Percentiles rank a stretch among this genome's conserved stretches.
These are phyloP conservation scores for Sequoiadendron giganteum DNA, from an alignment of 75 land plant species.

Conservation along the genomic window DNA sequence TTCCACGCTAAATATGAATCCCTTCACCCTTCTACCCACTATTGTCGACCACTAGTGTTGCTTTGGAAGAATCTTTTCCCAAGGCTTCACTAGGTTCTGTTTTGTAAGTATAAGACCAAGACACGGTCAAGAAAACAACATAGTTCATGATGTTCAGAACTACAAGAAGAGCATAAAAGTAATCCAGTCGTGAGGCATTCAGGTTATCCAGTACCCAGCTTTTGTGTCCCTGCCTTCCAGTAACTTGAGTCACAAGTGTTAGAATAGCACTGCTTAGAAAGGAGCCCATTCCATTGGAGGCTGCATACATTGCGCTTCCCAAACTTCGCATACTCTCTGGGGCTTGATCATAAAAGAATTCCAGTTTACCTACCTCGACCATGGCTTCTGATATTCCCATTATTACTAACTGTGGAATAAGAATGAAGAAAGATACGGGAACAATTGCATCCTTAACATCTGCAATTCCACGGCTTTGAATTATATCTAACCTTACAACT, in stretches of 20 bases:
- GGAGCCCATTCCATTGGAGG: constrained; percentile 19
- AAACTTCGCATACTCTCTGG: constrained; percentile 46
- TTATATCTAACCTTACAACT: neutral
- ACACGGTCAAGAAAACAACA: constrained; percentile 24
- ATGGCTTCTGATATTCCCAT: constrained; percentile 56
- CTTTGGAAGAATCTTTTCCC: neutral
- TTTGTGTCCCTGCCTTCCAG: constrained; percentile 16
- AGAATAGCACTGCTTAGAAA: constrained; percentile 37
- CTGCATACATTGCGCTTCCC: constrained; percentile 21
- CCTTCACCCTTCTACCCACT: neutral
- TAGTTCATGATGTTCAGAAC: constrained; percentile 22
- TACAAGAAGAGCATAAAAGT: constrained; percentile 41
- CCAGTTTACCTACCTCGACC: constrained; percentile 46
- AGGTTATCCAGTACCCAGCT: constrained; percentile 29
- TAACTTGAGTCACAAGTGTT: constrained; percentile 18
- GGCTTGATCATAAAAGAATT: constrained; percentile 79
- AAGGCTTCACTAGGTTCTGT: neutral
- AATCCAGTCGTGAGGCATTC: constrained; percentile 32
- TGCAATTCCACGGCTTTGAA: constrained; percentile 18
- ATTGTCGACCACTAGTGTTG: neutral
- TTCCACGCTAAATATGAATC: no score
- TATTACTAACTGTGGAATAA: constrained; percentile 66
- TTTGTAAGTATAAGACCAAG: constrained; percentile 41
- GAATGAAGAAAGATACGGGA: constrained; percentile 51
- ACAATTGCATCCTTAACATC: constrained; percentile 16